phyloP scores from a whole-genome alignment of 805 yeast species.

The Nakazawaea pomicola region DNA sequence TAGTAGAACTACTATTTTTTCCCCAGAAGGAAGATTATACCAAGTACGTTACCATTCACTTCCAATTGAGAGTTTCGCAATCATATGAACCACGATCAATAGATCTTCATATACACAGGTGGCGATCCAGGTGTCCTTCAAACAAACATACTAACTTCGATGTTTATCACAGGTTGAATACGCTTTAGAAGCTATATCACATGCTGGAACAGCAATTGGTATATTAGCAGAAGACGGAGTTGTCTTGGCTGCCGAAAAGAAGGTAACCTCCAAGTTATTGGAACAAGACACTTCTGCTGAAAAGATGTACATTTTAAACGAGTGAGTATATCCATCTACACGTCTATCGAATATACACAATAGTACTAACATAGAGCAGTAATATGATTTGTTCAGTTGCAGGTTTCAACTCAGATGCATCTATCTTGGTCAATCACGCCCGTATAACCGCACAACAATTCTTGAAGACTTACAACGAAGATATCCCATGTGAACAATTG shows the following conservation, averaged over 20 bases:
- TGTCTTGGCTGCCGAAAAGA: constrained; percentile 94
- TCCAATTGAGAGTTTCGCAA: not conserved
- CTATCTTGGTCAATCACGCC: constrained; percentile 83
- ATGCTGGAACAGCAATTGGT: constrained; percentile 82
- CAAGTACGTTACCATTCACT: constrained; percentile 47
- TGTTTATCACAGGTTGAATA: constrained; percentile 87
- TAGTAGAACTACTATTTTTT: constrained; percentile 95
- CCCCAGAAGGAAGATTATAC: constrained; percentile 97
- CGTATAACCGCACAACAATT: constrained; percentile 80
- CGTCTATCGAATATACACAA: too few species aligned
- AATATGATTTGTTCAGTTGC: constrained; percentile 92
- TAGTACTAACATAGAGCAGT: too few species aligned
- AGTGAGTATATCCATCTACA: constrained; percentile 27
- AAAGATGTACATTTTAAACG: constrained; percentile 82
- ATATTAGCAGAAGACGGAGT: constrained; percentile 79
- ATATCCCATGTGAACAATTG: constrained; percentile 87
- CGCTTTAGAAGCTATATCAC: constrained; percentile 86
- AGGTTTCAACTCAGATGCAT: constrained; percentile 97
- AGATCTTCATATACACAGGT: not conserved
- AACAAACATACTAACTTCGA: constrained; percentile 7
- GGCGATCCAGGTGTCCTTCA: not conserved
- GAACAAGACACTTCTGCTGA: constrained; percentile 95
- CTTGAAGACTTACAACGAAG: constrained; percentile 82
- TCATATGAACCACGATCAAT: constrained; percentile 1
- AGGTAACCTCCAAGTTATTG: constrained; percentile 84